phyloP scores from a whole-genome alignment of 2,329 filamentous ascomycete species.

The Trichoderma oligosporum region DNA sequence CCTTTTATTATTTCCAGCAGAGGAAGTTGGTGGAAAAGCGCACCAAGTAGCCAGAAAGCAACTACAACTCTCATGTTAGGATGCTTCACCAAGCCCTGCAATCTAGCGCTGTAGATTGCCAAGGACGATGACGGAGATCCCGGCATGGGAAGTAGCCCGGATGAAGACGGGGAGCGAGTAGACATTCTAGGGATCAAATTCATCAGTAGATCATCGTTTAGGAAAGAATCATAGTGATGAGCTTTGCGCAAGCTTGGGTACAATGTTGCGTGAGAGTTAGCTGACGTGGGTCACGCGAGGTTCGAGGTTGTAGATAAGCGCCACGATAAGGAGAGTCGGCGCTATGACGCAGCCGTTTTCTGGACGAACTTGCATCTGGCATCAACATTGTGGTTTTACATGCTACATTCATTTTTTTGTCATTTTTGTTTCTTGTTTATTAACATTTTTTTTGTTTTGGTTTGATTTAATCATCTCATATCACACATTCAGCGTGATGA shows the following conservation, averaged over 20 bases:
- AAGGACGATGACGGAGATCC: slow-evolving; percentile 63
- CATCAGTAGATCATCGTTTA: background rate
- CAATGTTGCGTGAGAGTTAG: background rate
- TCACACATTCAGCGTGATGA: background rate
- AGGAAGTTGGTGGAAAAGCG: background rate
- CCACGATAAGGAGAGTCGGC: slow-evolving; percentile 8
- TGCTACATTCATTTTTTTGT: too few relatives aligned
- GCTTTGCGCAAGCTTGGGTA: background rate
- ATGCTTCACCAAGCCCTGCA: slow-evolving; percentile 60
- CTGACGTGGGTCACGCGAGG: slow-evolving; percentile 12
- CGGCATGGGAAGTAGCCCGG: slow-evolving; percentile 51
- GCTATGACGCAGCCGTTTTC: slow-evolving; percentile 7
- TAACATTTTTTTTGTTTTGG: background rate
- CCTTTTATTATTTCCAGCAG: background rate
- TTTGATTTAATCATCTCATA: background rate
- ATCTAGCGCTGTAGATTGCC: slow-evolving; percentile 65
- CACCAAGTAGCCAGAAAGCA: slow-evolving; percentile 95
- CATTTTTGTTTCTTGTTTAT: background rate
- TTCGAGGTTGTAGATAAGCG: background rate
- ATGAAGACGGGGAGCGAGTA: slow-evolving; percentile 40
- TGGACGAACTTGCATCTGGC: too few relatives aligned
- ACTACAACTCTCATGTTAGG: slow-evolving; percentile 67
- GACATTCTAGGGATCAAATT: slow-evolving; percentile 27
- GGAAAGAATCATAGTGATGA: slow-evolving; percentile 3
- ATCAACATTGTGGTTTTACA: too few relatives aligned